Conservation (phyloP, 345 rosid species). For the Carallia brachiata region DNA sequence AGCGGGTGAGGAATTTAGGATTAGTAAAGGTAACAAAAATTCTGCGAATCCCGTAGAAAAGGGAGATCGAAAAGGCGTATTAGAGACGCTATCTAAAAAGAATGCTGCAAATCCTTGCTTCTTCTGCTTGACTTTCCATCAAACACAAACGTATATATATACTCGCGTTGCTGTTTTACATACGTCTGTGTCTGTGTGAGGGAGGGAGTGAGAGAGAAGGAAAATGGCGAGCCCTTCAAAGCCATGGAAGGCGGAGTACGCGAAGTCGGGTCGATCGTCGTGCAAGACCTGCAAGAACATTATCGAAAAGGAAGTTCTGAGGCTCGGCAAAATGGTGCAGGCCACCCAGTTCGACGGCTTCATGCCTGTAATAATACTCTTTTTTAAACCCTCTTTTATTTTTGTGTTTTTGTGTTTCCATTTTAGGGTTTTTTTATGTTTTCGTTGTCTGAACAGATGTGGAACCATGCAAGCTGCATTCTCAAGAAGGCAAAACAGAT, state of each 20-base stretch:
- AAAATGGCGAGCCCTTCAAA: slow-evolving; percentile 58
- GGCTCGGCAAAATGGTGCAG: slow-evolving; percentile 90
- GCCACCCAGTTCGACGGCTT: slow-evolving; percentile 86
- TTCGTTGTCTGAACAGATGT: slow-evolving; percentile 51
- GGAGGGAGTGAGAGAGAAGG: not conserved
- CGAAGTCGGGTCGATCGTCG: slow-evolving; percentile 84
- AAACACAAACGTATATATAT: not conserved
- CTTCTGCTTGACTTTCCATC: not conserved
- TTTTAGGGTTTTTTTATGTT: not conserved
- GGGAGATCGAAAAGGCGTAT: not conserved
- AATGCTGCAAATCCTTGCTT: not conserved
- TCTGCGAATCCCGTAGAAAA: too few relatives aligned
- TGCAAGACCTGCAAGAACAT: slow-evolving; percentile 75
- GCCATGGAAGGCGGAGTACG: slow-evolving; percentile 96
- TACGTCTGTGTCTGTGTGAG: too few relatives aligned
- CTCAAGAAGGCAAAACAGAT: slow-evolving; percentile 75
- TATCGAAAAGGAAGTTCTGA: slow-evolving; percentile 63
- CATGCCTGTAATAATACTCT: slow-evolving; percentile 61
- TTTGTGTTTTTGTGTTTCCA: not conserved
- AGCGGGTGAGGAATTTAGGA: too few relatives aligned
- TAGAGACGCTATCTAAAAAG: not conserved
- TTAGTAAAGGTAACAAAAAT: too few relatives aligned
- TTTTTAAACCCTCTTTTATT: not conserved
- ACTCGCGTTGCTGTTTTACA: too few relatives aligned
- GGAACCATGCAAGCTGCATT: slow-evolving; percentile 82